phyloP scores from a whole-genome alignment of 768 basidiomycete species.

The Mycena olivaceomarginata region DNA sequence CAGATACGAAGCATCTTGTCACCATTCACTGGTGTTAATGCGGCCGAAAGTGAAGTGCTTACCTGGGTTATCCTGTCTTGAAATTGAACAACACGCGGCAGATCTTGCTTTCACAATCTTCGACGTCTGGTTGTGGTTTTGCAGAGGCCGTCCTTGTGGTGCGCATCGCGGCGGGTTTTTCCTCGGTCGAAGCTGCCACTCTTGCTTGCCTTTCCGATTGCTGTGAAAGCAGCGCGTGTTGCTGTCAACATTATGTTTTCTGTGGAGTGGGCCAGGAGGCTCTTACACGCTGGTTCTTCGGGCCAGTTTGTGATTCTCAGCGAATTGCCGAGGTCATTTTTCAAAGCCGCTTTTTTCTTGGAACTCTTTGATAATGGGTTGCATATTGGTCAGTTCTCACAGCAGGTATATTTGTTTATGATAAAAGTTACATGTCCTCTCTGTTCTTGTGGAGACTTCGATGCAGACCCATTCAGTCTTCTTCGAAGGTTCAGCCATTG shows the following conservation, averaged over 20 bases:
- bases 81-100: background rate
- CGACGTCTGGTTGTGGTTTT: constrained; percentile 31
- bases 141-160: constrained; percentile 31
- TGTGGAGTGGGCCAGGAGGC: background rate
- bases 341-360: constrained; percentile 5
- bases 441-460: constrained; percentile 16
- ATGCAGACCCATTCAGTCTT: background rate
- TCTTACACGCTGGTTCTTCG: background rate
- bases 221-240: constrained; percentile 22
- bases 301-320: background rate
- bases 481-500: background rate
- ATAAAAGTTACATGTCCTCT: constrained; percentile 5
- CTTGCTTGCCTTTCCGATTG: constrained; percentile 29
- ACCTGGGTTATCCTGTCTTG: background rate
- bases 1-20: constrained; percentile 2
- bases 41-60: background rate
- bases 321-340: background rate
- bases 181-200: constrained; percentile 17
- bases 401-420: background rate
- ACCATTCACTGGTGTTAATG: background rate
- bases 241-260: constrained; percentile 7
- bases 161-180: constrained; percentile 17
- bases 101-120: constrained; percentile 10
- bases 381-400: background rate
- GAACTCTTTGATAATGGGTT: constrained; percentile 23